Base-by-base conservation (phyloP, 2,329 filamentous ascomycete species). In the Alternaria arborescens region DNA sequence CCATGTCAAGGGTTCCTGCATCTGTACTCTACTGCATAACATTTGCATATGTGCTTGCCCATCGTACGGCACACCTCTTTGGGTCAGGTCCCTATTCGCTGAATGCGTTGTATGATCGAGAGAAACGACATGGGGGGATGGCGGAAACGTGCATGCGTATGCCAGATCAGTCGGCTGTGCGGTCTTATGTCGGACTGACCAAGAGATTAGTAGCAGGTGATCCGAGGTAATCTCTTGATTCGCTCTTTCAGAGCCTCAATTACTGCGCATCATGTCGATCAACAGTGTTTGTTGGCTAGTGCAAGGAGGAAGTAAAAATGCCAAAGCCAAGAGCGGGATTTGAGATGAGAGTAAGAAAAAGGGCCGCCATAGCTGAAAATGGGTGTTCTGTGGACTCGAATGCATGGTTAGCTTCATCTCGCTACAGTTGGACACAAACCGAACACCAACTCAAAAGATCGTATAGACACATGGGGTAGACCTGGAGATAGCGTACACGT, bases 111-210 rank as follows among this genome's bases (percentile, higher is more conserved):
- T 18, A 36, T 16, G 20, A 8, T 2, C 20, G 16, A 36, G 1
- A 18, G 8, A 38, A 50, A 50, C 46, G 26, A 34, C 36, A 41
- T 52, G 50, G n/a, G 36, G 12, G 22, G 12, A 12, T 26, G 36
- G 14, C 34, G 24, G 48, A 30, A 41, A 8, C 24, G 12, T 52
- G n/a, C 32, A 28, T 41, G 34, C 24, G 36, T 14, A 52, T 52
- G 22, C 24, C 22, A 30, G 34, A 41, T 52, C 48, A 38, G 24
- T 48, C 30, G 20, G 14, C n/a, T 38, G 30, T 38, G 24, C 46
- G 46, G 46, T 50, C 46, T 50, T 50, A 50, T 38, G 46, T 50
- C 46, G 46, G 46, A 14, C 20, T 26, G 4, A 11, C 46, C 46
- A 50, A 36, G 46, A 36, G 32, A 36, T 38, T 26, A 5, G 22